Percentiles rank a stretch among this genome's conserved stretches.
Evolutionary conservation across 2,329 filamentous ascomycete genomes (phyloP).

Genomic region (Chaetomiaceae sp.): DNA sequence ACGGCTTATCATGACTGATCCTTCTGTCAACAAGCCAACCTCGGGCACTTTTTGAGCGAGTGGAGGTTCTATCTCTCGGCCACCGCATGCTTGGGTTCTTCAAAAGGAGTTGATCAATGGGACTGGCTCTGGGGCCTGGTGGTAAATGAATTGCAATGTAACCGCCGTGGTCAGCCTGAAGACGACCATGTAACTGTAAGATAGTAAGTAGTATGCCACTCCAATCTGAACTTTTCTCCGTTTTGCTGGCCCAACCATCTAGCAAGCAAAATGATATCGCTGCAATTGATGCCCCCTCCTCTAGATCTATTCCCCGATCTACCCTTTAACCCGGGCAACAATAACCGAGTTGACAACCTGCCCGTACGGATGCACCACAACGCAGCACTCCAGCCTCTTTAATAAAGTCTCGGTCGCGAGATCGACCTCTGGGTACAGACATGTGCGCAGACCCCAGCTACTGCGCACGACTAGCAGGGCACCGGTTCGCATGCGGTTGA

Average conservation of each 20-base stretch:
- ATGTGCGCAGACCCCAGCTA: slow-evolving; percentile 39
- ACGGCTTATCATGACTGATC: no score
- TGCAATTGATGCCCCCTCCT: no score
- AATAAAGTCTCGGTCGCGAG: slow-evolving; percentile 33
- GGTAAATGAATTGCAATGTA: neutral
- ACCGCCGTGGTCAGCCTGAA: neutral
- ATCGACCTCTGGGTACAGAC: slow-evolving; percentile 46
- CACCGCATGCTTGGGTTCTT: no score
- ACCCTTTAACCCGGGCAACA: slow-evolving; percentile 29
- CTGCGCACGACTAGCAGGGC: slow-evolving; percentile 44
- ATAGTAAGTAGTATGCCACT: no score
- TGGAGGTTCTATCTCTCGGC: no score
- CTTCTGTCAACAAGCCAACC: no score
- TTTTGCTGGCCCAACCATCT: no score
- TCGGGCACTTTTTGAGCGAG: no score
- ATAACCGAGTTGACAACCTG: slow-evolving; percentile 48
- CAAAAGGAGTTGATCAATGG: no score
- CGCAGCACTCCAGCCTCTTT: slow-evolving; percentile 36
- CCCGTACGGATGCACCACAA: slow-evolving; percentile 45
- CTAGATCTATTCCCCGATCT: neutral
- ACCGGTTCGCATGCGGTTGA: slow-evolving; percentile 37
- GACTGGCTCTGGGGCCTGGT: no score
- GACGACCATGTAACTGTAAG: neutral
- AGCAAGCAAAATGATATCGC: no score
- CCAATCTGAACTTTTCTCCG: neutral